A percentile compares a stretch with the other conserved stretches of the same genome.
Conservation (phyloP, 2,329 filamentous ascomycete species). For the Lachnellula hyalina region DNA sequence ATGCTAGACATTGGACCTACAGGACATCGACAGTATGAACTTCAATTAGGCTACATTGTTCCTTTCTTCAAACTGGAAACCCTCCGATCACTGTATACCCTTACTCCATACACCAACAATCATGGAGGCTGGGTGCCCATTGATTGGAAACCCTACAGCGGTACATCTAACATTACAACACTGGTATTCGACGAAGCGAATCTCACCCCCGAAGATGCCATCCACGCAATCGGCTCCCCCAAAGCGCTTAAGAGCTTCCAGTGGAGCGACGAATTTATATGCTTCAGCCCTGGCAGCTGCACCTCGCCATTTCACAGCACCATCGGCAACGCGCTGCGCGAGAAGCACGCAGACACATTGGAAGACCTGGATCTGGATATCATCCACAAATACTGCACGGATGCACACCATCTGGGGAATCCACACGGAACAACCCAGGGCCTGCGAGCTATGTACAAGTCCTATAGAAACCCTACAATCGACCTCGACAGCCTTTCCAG, state of each 20-base stretch:
- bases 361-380: conserved; percentile 9
- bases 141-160: not conserved
- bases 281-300: not conserved
- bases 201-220: not conserved
- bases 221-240: conserved; percentile 2
- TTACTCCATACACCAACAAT: conserved; percentile 1
- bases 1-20: conserved; percentile 6
- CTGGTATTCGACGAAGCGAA: conserved; percentile 10
- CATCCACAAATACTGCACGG: conserved; percentile 2
- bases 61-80: conserved; percentile 8
- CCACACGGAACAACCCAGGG: not conserved
- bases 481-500: not conserved
- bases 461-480: not conserved
- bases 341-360: conserved; percentile 3
- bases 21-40: conserved; percentile 7
- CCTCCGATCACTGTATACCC: conserved; percentile 7
- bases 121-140: not conserved
- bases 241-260: conserved; percentile 7
- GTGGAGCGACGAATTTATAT: conserved; percentile 3
- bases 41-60: conserved; percentile 4
- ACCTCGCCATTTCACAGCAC: conserved; percentile 4
- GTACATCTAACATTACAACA: conserved; percentile 8
- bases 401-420: not conserved
- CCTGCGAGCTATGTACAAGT: not conserved
- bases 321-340: conserved; percentile 1